A percentile compares a stretch with the other conserved stretches of the same genome.
phyloP scores from a whole-genome alignment of 208 protist genomes.

The Wallacemonas collosoma region DNA sequence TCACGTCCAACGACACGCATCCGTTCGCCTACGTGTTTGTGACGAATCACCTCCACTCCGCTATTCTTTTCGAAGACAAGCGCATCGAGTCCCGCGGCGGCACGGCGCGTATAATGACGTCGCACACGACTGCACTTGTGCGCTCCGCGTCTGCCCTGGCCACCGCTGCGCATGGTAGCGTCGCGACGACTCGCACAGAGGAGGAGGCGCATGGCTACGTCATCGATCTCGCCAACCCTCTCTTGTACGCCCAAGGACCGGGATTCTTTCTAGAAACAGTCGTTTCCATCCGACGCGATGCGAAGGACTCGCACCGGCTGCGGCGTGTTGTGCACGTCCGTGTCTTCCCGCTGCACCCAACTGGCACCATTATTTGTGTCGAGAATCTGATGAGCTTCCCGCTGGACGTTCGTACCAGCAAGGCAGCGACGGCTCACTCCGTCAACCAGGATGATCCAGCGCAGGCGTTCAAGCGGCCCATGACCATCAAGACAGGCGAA shows the following conservation, averaged over 20 bases:
- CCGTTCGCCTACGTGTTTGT: slow-evolving; percentile 19
- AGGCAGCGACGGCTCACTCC: slow-evolving; percentile 2
- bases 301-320: slow-evolving; percentile 38
- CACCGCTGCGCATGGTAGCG: background rate
- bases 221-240: slow-evolving; percentile 53
- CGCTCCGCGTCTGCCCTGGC: background rate
- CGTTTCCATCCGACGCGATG: slow-evolving; percentile 33
- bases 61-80: slow-evolving; percentile 34
- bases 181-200: background rate
- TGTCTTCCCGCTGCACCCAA: slow-evolving; percentile 70
- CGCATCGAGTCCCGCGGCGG: slow-evolving; percentile 43
- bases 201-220: slow-evolving; percentile 33
- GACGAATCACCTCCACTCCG: slow-evolving; percentile 14
- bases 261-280: slow-evolving; percentile 65
- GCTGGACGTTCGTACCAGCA: slow-evolving; percentile 30
- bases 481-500: slow-evolving; percentile 39
- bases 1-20: background rate
- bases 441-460: background rate
- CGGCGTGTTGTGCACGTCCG: slow-evolving; percentile 55
- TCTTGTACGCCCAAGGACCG: slow-evolving; percentile 53
- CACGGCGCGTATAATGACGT: slow-evolving; percentile 39
- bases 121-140: slow-evolving; percentile 25
- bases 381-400: slow-evolving; percentile 65
- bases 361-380: slow-evolving; percentile 68
- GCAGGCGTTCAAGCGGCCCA: slow-evolving; percentile 11